A percentile compares a stretch with the other conserved stretches of the same genome.
phyloP scores from a whole-genome alignment of 257 asterid genomes.

The Paulownia fortunei region DNA sequence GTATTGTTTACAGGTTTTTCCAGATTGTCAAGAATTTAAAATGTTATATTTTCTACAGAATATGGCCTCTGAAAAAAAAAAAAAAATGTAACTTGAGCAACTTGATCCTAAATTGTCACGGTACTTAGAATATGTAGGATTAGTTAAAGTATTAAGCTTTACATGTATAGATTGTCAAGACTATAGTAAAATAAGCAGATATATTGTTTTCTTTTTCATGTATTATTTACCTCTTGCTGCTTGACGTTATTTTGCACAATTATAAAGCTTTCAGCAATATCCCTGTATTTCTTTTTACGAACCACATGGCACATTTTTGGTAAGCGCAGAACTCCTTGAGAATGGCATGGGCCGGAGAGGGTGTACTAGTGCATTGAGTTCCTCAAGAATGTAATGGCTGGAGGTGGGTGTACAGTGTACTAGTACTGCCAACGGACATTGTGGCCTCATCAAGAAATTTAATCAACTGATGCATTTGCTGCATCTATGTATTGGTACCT shows the following conservation, averaged over 20 bases:
- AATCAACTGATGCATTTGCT: conserved; percentile 17
- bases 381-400: conserved; percentile 36
- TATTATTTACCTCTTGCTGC: background rate
- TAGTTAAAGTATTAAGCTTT: too few species aligned
- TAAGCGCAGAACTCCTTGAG: conserved; percentile 37
- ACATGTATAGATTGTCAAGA: too few species aligned
- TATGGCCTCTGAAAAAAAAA: too few species aligned
- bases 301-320: conserved; percentile 40
- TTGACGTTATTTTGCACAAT: background rate
- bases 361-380: conserved; percentile 38
- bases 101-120: too few species aligned
- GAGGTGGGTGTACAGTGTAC: conserved; percentile 32
- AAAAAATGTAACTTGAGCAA: too few species aligned
- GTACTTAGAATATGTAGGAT: background rate
- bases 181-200: too few species aligned
- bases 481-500: conserved; percentile 23
- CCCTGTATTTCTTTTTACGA: conserved; percentile 20
- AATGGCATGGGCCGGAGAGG: conserved; percentile 37
- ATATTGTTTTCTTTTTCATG: too few species aligned
- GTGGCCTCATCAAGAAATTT: conserved; percentile 17
- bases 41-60: too few species aligned
- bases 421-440: conserved; percentile 36
- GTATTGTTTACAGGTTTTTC: too few species aligned
- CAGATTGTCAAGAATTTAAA: too few species aligned
- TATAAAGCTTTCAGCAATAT: background rate